phyloP scores from a whole-genome alignment of 2,329 filamentous ascomycete genomes.

The Fusarium verticillioides region DNA sequence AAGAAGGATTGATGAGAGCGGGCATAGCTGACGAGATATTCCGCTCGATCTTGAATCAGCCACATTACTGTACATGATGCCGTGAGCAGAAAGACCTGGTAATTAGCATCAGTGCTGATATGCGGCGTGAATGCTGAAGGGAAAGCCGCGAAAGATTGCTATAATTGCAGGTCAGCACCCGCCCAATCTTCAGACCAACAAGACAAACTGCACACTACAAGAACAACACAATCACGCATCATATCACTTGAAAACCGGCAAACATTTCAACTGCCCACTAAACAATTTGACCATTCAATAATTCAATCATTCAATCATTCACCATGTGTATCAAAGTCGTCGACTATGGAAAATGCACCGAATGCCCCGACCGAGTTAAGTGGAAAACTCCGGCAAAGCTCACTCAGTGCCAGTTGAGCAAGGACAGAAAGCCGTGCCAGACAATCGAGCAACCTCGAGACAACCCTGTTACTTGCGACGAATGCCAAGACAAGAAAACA shows the following conservation, averaged over 20 bases:
- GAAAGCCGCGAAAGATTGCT: not conserved
- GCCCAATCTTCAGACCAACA: not conserved
- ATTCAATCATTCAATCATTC: not conserved
- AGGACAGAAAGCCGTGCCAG: not conserved
- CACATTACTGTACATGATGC: not conserved
- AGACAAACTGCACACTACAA: not conserved
- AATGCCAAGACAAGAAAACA: not conserved
- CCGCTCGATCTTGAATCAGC: not conserved
- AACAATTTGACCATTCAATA: not conserved
- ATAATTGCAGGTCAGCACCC: not conserved
- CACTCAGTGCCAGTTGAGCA: not conserved
- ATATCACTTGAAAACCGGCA: not conserved
- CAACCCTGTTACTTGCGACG: not conserved
- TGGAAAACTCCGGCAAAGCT: not conserved
- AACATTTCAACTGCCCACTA: not conserved
- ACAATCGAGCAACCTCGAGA: rapidly evolving
- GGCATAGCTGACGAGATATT: not conserved
- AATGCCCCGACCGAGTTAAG: not conserved
- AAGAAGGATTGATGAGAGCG: not conserved
- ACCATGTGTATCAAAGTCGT: not conserved
- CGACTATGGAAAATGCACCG: not conserved
- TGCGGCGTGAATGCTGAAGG: not conserved
- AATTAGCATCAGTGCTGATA: not conserved
- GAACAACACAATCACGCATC: not conserved
- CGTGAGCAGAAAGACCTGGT: not conserved